Conservation (phyloP, 169 alveolate species). For the Amoebophrya sp. region DNA sequence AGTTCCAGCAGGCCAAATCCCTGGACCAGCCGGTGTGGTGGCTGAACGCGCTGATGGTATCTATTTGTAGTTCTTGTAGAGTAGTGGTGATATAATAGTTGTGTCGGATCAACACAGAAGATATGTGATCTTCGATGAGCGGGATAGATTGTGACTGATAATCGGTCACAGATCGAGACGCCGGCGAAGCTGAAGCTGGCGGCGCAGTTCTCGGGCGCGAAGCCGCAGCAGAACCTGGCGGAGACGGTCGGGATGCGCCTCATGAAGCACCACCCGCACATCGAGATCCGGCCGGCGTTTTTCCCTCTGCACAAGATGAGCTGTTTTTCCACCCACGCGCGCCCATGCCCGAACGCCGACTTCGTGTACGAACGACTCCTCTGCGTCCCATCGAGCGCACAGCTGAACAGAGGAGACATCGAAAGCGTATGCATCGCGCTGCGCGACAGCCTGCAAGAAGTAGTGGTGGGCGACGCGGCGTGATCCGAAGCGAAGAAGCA, state of each 20-base stretch:
- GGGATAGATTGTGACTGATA: too few species aligned
- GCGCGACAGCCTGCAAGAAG: background rate
- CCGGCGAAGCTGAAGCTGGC: background rate
- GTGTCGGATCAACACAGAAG: too few species aligned
- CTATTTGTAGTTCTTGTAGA: too few species aligned
- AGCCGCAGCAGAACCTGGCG: background rate
- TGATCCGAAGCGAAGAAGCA: background rate
- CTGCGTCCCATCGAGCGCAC: background rate
- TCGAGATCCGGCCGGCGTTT: constrained; percentile 16
- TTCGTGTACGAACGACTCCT: background rate
- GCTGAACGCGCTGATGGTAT: constrained; percentile 5
- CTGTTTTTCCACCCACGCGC: background rate
- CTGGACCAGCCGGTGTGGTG: constrained; percentile 8
- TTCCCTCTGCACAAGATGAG: background rate
- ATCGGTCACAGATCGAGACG: background rate
- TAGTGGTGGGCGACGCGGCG: background rate
- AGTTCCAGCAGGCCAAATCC: background rate
- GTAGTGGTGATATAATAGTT: too few species aligned
- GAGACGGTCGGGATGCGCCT: constrained; percentile 1
- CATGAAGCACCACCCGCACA: background rate
- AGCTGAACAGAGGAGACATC: background rate
- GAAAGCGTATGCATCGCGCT: background rate
- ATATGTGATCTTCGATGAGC: too few species aligned
- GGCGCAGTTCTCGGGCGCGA: background rate
- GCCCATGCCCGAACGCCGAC: constrained; percentile 1